Conservation (phyloP, 164 flowering plant species). For the Aristolochia contorta region DNA sequence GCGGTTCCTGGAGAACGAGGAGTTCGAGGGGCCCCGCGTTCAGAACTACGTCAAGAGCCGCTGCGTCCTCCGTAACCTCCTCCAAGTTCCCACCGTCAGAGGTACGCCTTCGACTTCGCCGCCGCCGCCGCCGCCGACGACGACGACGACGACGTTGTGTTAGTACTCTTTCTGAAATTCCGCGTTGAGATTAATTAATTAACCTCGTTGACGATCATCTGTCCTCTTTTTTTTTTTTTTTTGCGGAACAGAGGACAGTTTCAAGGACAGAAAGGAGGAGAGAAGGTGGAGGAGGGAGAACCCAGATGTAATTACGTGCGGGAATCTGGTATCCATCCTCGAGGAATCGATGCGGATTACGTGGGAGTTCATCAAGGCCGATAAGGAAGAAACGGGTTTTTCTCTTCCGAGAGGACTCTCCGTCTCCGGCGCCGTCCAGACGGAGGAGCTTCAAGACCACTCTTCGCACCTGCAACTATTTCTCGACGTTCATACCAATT, state of each 20-base stretch:
- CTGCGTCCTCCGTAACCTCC: constrained; percentile 37
- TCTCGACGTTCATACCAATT: constrained; percentile 22
- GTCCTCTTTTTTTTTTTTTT: neutral
- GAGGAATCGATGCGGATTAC: constrained; percentile 50
- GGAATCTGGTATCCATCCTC: constrained; percentile 27
- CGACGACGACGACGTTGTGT: no score
- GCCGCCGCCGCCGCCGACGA: no score
- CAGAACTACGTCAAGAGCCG: constrained; percentile 51
- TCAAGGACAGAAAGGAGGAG: constrained; percentile 24
- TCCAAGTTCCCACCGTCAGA: constrained; percentile 74
- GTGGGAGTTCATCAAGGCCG: constrained; percentile 56
- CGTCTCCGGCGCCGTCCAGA: constrained; percentile 13
- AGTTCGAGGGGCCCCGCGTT: constrained; percentile 58
- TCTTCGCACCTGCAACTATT: constrained; percentile 39
- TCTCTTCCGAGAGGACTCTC: constrained; percentile 20
- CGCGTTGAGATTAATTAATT: no score
- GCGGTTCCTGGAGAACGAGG: constrained; percentile 70
- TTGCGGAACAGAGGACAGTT: constrained; percentile 57
- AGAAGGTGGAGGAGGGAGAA: neutral
- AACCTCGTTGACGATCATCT: neutral
- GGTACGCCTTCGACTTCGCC: no score
- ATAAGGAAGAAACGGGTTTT: constrained; percentile 28
- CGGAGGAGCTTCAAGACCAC: constrained; percentile 22
- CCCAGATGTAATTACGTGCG: constrained; percentile 27
- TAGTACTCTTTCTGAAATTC: no score